Evolutionary conservation across 169 alveolate species (phyloP).

Genomic region (Babesia ovis): DNA sequence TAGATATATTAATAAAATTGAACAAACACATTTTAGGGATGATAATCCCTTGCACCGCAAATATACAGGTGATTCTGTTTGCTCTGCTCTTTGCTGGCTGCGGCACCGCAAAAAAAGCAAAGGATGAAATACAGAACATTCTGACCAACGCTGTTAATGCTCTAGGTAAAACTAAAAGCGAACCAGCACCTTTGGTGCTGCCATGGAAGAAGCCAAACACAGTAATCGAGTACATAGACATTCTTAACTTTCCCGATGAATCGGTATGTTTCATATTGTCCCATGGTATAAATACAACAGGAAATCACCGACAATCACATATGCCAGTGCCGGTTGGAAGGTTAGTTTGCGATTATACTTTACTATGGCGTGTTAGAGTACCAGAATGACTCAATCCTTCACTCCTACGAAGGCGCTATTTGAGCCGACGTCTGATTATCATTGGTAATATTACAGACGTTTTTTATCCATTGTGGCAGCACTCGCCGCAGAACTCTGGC

Average conservation of each 20-base stretch:
- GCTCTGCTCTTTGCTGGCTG: neutral
- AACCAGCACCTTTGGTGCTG: slow-evolving; percentile 30
- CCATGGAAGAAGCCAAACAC: slow-evolving; percentile 56
- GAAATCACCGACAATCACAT: slow-evolving; percentile 51
- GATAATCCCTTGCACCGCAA: no score
- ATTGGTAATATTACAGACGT: slow-evolving; percentile 17
- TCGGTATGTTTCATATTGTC: neutral
- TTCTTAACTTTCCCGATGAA: slow-evolving; percentile 30
- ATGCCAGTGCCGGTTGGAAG: slow-evolving; percentile 47
- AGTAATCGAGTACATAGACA: slow-evolving; percentile 39
- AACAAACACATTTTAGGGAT: no score
- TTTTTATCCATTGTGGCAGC: slow-evolving; percentile 50
- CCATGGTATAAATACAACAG: neutral
- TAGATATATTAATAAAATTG: no score
- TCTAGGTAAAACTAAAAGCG: neutral
- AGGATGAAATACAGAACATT: slow-evolving; percentile 48
- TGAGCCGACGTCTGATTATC: neutral
- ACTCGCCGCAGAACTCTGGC: slow-evolving; percentile 11
- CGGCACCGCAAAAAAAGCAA: slow-evolving; percentile 17
- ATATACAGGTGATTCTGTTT: neutral
- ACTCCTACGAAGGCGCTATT: slow-evolving; percentile 24
- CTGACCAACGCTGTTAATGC: slow-evolving; percentile 13
- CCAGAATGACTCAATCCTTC: slow-evolving; percentile 9
- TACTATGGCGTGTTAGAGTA: slow-evolving; percentile 4
- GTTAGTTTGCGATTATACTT: neutral